phyloP scores from a whole-genome alignment of 1,284 basidiomycete species.

The Apiotrichum sp. region DNA sequence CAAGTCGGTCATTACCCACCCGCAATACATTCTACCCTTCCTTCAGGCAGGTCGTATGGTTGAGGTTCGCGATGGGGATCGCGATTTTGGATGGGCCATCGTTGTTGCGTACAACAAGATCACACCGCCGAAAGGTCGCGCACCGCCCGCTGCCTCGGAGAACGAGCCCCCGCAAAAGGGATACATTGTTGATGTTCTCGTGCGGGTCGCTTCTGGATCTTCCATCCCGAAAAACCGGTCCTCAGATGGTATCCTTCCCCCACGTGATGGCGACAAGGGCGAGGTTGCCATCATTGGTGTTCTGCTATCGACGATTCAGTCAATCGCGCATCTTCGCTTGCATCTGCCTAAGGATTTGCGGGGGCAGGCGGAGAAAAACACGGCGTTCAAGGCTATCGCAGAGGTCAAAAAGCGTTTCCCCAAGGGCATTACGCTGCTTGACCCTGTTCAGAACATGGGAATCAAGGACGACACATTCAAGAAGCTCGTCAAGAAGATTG shows the following conservation, averaged over 20 bases:
- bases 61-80: constrained; percentile 74
- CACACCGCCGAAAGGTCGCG: constrained; percentile 44
- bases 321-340: constrained; percentile 80
- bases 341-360: constrained; percentile 87
- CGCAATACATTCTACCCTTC: constrained; percentile 88
- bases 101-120: constrained; percentile 85
- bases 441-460: constrained; percentile 92
- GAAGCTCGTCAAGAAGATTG: constrained; percentile 85
- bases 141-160: constrained; percentile 29
- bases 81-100: constrained; percentile 95
- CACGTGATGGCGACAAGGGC: constrained; percentile 63
- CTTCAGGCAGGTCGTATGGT: constrained; percentile 86
- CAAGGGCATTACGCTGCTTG: constrained; percentile 76
- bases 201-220: constrained; percentile 69
- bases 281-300: constrained; percentile 84
- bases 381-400: constrained; percentile 78
- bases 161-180: constrained; percentile 78
- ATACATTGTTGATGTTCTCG: constrained; percentile 89
- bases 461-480: constrained; percentile 93
- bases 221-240: constrained; percentile 62
- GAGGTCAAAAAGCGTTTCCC: constrained; percentile 89
- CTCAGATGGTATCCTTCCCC: constrained; percentile 62
- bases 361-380: constrained; percentile 66
- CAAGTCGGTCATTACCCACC: constrained; percentile 86
- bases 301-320: constrained; percentile 76